Conservation (phyloP, 106 monocot genomes). For the Dioscorea dumetorum region DNA sequence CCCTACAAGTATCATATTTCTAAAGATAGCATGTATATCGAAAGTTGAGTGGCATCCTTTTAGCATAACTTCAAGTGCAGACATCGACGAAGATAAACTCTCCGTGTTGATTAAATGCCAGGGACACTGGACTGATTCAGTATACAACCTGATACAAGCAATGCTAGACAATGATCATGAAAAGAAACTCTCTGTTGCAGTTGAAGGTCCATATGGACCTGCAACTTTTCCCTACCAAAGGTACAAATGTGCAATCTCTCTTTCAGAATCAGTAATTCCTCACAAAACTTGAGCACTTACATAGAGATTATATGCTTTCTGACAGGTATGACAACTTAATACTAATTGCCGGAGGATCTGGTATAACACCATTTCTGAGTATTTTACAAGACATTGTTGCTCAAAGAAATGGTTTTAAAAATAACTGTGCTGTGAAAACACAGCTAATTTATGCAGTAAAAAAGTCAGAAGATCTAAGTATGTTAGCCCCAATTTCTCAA, state of each 20-base stretch:
- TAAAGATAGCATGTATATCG: constrained; percentile 75
- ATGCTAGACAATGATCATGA: constrained; percentile 6
- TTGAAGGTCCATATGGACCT: constrained; percentile 91
- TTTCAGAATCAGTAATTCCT: too few species aligned
- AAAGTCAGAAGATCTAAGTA: constrained; percentile 50
- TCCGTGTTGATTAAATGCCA: constrained; percentile 65
- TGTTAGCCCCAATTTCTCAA: constrained; percentile 43
- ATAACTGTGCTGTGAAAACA: constrained; percentile 17
- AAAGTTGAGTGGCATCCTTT: constrained; percentile 88
- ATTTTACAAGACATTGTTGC: constrained; percentile 50
- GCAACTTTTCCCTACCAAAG: constrained; percentile 22
- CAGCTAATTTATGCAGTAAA: constrained; percentile 56
- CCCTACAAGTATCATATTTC: constrained; percentile 62
- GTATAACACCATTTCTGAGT: constrained; percentile 78
- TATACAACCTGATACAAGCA: constrained; percentile 31
- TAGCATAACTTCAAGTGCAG: constrained; percentile 60
- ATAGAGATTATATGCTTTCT: background rate
- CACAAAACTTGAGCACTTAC: too few species aligned
- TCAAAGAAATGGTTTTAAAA: constrained; percentile 14
- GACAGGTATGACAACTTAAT: constrained; percentile 63
- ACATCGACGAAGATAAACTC: constrained; percentile 25
- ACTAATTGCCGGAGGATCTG: constrained; percentile 78
- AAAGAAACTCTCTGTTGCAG: constrained; percentile 23
- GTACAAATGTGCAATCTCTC: constrained; percentile 14
- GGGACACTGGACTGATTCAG: constrained; percentile 63